Conservation (phyloP, 495 filamentous ascomycete genomes). For the Diplogelasinospora grovesii region DNA sequence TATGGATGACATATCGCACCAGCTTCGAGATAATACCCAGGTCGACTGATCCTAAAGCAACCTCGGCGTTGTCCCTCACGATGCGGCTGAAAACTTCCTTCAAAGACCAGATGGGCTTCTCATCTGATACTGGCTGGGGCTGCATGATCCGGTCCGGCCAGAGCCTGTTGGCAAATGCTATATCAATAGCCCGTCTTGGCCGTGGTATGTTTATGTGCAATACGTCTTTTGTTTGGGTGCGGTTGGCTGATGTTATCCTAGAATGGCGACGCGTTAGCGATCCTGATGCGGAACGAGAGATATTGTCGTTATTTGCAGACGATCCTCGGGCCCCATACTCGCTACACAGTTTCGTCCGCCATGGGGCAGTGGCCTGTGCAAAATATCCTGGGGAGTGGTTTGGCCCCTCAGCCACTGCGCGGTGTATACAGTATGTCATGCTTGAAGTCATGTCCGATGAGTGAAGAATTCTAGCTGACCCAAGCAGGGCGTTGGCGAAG, state of each 20-base stretch:
- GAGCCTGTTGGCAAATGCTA: constrained; percentile 80
- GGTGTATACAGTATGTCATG: constrained; percentile 80
- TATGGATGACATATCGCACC: constrained; percentile 96
- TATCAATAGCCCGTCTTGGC: constrained; percentile 64
- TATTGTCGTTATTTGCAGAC: constrained; percentile 87
- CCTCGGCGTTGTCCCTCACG: constrained; percentile 71
- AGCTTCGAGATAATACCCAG: constrained; percentile 80
- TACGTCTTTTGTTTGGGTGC: background rate
- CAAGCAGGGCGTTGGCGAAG: constrained; percentile 61
- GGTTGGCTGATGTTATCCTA: constrained; percentile 22
- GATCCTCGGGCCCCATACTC: constrained; percentile 82
- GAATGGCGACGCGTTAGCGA: constrained; percentile 70
- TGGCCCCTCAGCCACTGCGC: constrained; percentile 94
- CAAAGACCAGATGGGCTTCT: constrained; percentile 74
- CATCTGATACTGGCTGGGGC: constrained; percentile 93
- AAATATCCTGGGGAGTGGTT: constrained; percentile 99
- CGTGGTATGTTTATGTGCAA: constrained; percentile 53
- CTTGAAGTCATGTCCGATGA: background rate
- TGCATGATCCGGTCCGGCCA: constrained; percentile 99
- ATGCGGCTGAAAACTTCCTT: constrained; percentile 80
- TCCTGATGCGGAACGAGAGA: constrained; percentile 54
- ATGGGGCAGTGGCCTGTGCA: constrained; percentile 81
- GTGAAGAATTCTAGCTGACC: constrained; percentile 24
- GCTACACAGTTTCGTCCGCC: constrained; percentile 87
- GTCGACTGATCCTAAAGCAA: constrained; percentile 61